Evolutionary conservation across 2,329 filamentous ascomycete genomes (phyloP).

Genomic region (Cadophora sp.): DNA sequence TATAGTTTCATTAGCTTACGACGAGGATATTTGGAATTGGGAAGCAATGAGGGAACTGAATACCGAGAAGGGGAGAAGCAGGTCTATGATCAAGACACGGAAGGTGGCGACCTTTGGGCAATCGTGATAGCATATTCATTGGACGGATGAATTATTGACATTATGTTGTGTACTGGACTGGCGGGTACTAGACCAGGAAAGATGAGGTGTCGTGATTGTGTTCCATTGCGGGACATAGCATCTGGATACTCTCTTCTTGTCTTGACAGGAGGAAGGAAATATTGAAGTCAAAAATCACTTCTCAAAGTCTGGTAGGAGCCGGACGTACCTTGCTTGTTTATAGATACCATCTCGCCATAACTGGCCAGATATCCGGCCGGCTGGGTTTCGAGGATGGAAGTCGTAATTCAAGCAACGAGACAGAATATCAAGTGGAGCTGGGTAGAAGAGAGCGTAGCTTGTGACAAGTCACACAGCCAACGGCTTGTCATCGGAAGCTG

Average conservation of each 20-base stretch:
- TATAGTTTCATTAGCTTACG: not conserved
- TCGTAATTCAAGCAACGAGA: too few species aligned
- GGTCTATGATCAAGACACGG: not conserved
- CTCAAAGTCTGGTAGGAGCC: too few species aligned
- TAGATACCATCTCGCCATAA: too few species aligned
- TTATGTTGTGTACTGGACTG: not conserved
- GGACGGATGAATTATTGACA: not conserved
- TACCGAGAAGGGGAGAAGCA: not conserved
- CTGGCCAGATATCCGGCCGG: too few species aligned
- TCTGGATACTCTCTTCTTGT: not conserved
- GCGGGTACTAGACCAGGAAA: not conserved
- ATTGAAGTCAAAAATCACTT: too few species aligned
- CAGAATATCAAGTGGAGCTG: too few species aligned
- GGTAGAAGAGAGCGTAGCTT: not conserved
- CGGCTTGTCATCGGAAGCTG: not conserved
- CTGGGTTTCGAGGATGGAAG: too few species aligned
- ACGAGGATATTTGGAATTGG: not conserved
- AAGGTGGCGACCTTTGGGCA: not conserved
- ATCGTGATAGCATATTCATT: not conserved
- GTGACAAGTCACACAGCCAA: slow-evolving; percentile 6
- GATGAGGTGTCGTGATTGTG: not conserved
- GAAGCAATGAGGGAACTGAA: not conserved
- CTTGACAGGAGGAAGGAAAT: not conserved
- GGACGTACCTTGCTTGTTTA: too few species aligned
- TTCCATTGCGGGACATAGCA: slow-evolving; percentile 3